A percentile compares a stretch with the other conserved stretches of the same genome.
Evolutionary conservation across 148 eudicot genomes (phyloP).

Genomic region (Silene latifolia): DNA sequence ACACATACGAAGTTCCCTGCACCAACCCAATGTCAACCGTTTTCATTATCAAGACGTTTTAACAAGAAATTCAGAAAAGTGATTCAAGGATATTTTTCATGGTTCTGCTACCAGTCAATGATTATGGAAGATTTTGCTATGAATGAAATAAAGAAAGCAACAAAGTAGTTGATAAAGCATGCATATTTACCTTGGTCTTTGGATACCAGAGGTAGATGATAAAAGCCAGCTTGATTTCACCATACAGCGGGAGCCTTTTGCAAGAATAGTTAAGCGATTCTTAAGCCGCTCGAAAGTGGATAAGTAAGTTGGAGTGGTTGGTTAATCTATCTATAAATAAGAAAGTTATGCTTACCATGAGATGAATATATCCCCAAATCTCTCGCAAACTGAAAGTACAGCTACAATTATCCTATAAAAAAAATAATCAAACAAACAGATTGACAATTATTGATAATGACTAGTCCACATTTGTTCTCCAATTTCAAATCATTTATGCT

Average conservation of each 20-base stretch:
- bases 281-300: neutral
- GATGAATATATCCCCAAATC: slow-evolving; percentile 52
- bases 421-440: too few relatives aligned
- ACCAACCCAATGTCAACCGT: neutral
- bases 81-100: too few relatives aligned
- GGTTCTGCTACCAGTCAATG: too few relatives aligned
- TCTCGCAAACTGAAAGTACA: slow-evolving; percentile 51
- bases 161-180: too few relatives aligned
- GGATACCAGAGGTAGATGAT: slow-evolving; percentile 87
- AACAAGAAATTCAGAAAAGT: too few relatives aligned
- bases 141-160: too few relatives aligned
- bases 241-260: slow-evolving; percentile 75
- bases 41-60: too few relatives aligned
- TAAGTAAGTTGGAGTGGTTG: too few relatives aligned
- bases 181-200: slow-evolving; percentile 65
- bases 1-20: slow-evolving; percentile 71
- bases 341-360: slow-evolving; percentile 50
- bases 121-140: too few relatives aligned
- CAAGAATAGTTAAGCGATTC: neutral
- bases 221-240: slow-evolving; percentile 72
- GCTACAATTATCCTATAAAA: slow-evolving; percentile 67
- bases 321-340: neutral
- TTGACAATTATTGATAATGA: neutral
- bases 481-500: neutral
- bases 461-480: neutral